Evolutionary conservation across 1,284 basidiomycete species (phyloP), one percentile per base, ranked within the genome.

Genomic region (Trichosporon asahii): DNA sequence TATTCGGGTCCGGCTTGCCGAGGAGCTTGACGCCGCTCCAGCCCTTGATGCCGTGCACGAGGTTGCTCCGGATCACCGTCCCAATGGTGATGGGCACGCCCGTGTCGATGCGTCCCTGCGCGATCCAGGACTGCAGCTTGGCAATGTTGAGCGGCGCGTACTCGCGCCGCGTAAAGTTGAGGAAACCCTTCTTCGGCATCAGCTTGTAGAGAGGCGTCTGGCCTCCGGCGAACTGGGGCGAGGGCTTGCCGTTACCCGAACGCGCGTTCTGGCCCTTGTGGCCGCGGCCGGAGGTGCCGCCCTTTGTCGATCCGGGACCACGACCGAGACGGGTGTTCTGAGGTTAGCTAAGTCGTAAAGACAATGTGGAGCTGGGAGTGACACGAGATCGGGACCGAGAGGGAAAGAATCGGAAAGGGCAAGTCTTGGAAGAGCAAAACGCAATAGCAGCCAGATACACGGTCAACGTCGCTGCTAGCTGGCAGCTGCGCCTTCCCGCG

Each of bases 201-300:
- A 90, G 86, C 75, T 94, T 90, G n/a, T 90, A 90, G 69, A 99
- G 88, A 7, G 96, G 93, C 25, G 95, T 98, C 83, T 98, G 96
- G 75, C 96, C 96, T 79, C 96, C 96, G 83, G 97, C 95, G 76
- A 98, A 99, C 6, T 90, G 90, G 33, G 89, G 86, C 74, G 88
- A 89, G 29, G 94, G 89, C 78, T 89, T 92, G n/a, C 94, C 93
- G 76, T 93, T 91, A 5, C 96, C 95, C 23, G 92, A 89, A 69
- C 96, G 89, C 57, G 95, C 91, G 72, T 95, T 96, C 83, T 97
- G 95, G 77, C 96, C 96, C 80, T 99, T 99, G 84, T 94, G 89
- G 85, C 96, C 96, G 68, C 94, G 89, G 73, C 94, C 94, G 3
- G 95, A 90, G 0, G 95, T 98, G 70, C 94, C 91, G 77, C 96